These are phyloP conservation scores for Penicillium sp. DNA, from an alignment of 2,329 filamentous ascomycete genomes.

Conservation along the genomic window DNA sequence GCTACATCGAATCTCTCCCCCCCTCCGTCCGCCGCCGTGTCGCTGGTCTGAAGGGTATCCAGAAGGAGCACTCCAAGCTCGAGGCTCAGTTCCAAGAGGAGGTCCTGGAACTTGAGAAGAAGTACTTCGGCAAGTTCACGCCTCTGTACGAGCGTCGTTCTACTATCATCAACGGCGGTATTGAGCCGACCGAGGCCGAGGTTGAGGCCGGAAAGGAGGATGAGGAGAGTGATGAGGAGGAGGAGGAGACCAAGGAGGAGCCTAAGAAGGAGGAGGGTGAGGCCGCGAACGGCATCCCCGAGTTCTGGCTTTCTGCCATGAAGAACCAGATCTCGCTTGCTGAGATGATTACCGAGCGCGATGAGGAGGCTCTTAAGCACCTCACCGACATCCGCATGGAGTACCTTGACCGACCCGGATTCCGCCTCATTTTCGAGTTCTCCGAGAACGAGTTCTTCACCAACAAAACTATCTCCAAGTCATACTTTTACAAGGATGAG, in stretches of 20 bases:
- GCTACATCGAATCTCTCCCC: conserved; percentile 96
- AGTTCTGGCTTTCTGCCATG: conserved; percentile 99
- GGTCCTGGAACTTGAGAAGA: conserved; percentile 97
- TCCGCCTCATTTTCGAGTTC: conserved; percentile 98
- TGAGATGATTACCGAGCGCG: conserved; percentile 97
- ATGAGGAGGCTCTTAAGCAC: conserved; percentile 88
- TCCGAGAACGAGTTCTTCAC: conserved; percentile 92
- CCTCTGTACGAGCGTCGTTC: conserved; percentile 95
- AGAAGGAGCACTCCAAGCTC: conserved; percentile 97
- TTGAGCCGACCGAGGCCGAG: conserved; percentile 84
- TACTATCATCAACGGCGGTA: conserved; percentile 81
- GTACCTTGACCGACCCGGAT: conserved; percentile 96
- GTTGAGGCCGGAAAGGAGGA: conserved; percentile 81
- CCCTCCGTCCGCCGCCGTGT: conserved; percentile 87
- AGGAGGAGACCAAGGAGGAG: conserved; percentile 57
- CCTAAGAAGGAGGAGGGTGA: conserved; percentile 47
- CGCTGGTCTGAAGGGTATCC: conserved; percentile 91
- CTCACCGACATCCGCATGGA: conserved; percentile 96
- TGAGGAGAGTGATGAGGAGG: conserved; percentile 64
- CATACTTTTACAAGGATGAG: conserved; percentile 98
- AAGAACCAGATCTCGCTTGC: conserved; percentile 98
- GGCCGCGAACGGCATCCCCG: conserved; percentile 76
- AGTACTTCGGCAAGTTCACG: conserved; percentile 98
- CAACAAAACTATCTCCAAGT: conserved; percentile 97
- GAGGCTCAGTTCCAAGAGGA: conserved; percentile 99